Evolutionary conservation across 2,329 filamentous ascomycete genomes (phyloP), one percentile per base, ranked within the genome.

Genomic region (Phymatotrichopsis omnivora): DNA sequence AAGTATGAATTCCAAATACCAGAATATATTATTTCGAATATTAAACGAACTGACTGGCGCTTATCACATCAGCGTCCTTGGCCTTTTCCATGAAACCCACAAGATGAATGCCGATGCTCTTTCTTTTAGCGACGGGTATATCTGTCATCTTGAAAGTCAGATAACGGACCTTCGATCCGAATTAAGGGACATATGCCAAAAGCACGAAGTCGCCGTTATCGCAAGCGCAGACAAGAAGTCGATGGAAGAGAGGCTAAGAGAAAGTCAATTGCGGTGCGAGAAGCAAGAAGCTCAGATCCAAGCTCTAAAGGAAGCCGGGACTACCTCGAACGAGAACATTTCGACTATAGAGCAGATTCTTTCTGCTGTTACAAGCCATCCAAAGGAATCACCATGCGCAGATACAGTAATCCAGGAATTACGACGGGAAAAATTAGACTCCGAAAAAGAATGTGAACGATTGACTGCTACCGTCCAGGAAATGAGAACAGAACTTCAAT

Each of bases 31-130:
- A n/a, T n/a, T n/a, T n/a, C n/a, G n/a, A n/a, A n/a, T n/a, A n/a
- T n/a, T n/a, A n/a, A n/a, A n/a, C n/a, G n/a, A n/a, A n/a, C n/a
- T n/a, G n/a, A n/a, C n/a, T n/a, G n/a, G n/a, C n/a, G n/a, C n/a
- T n/a, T n/a, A n/a, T n/a, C n/a, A n/a, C n/a, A n/a, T n/a, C n/a
- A 39, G 25, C 17, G 45, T 49, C 32, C 17, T 49, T 16, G 46
- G 36, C 27, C 25, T 49, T 23, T 49, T 49, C 23, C 31, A 49
- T 7, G 46, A 49, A 25, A 49, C 42, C 3, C 40, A 48, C 12
- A 40, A 49, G 40, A 49, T 51, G 45, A 41, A 47, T 37, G 31
- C 30, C 7, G 48, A 51, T 16, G 39, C 48, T 6, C 28, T 48
- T 32, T 36, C 25, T 7, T 34, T 36, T 37, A 36, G 33, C 4